These are phyloP conservation scores for Neofusicoccum ribis DNA, from an alignment of 2,329 filamentous ascomycete species.

Conservation along the genomic window DNA sequence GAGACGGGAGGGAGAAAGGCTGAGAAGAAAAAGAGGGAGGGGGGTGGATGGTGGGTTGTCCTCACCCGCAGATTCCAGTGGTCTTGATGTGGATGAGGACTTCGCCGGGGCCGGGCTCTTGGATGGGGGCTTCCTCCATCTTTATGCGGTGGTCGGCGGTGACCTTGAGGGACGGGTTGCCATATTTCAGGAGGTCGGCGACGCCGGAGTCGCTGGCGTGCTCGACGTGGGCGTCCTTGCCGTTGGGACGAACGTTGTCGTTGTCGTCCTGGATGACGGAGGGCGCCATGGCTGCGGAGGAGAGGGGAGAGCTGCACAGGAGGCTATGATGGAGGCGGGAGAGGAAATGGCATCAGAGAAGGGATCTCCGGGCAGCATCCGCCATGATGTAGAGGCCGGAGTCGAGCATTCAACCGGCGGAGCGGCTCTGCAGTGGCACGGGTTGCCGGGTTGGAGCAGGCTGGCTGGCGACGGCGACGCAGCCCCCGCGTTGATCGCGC, in stretches of 20 bases:
- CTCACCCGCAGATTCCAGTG: constrained; percentile 64
- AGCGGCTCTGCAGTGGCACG: not conserved
- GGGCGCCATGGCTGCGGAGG: not conserved
- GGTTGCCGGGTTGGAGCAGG: not conserved
- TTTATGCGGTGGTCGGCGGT: constrained; percentile 63
- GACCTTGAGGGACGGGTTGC: constrained; percentile 60
- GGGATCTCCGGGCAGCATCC: not conserved
- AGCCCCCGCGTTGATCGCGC: not conserved
- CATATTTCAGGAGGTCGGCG: constrained; percentile 10
- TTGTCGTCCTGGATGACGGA: not conserved
- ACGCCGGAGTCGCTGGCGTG: not conserved
- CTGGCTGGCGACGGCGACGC: not conserved
- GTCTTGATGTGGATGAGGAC: constrained; percentile 63
- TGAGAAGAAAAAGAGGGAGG: too few species aligned
- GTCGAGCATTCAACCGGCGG: not conserved
- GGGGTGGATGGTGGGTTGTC: not conserved
- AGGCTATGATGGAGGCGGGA: too few species aligned
- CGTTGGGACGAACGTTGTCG: not conserved
- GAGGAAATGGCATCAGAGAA: not conserved
- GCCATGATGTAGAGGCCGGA: not conserved
- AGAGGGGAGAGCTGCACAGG: not conserved
- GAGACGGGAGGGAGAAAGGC: too few species aligned
- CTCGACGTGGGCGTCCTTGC: not conserved
- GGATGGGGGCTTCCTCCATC: constrained; percentile 57
- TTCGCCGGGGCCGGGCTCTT: constrained; percentile 54